These are phyloP conservation scores for Tephrocybe sp. DNA, from an alignment of 768 basidiomycete species.

Conservation along the genomic window DNA sequence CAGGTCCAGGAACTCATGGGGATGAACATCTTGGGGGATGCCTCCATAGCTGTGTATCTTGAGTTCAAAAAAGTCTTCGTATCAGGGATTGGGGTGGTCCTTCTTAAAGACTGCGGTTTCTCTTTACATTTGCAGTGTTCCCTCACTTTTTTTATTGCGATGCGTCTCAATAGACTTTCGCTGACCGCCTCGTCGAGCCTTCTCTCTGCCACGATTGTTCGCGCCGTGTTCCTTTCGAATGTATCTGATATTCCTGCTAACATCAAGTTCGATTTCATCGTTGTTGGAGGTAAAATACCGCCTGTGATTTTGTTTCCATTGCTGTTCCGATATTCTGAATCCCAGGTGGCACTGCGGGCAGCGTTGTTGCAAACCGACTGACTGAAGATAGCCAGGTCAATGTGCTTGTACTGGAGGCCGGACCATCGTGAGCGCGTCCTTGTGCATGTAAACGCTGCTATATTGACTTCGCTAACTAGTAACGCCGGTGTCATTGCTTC, in stretches of 20 bases:
- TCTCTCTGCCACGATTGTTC: slow-evolving; percentile 1
- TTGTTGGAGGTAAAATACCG: slow-evolving; percentile 18
- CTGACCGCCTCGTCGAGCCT: not conserved
- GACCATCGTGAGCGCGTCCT: slow-evolving; percentile 17
- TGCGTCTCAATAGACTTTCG: slow-evolving; percentile 1
- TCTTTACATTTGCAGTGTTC: not conserved
- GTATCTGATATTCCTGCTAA: slow-evolving; percentile 10
- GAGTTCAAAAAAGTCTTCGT: not conserved
- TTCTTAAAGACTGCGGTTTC: not conserved
- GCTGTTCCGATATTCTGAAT: too few relatives aligned
- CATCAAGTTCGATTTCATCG: slow-evolving; percentile 17
- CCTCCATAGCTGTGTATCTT: not conserved
- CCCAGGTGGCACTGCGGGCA: slow-evolving; percentile 15
- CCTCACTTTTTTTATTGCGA: not conserved
- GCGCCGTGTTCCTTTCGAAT: slow-evolving; percentile 4
- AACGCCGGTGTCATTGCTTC: slow-evolving; percentile 15
- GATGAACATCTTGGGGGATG: not conserved
- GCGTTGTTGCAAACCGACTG: slow-evolving; percentile 23
- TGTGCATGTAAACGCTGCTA: not conserved
- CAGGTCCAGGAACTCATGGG: not conserved
- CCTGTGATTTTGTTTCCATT: not conserved
- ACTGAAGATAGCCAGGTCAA: slow-evolving; percentile 18
- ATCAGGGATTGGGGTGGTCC: not conserved
- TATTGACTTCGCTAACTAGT: not conserved
- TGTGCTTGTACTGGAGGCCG: slow-evolving; percentile 26